These are phyloP conservation scores for Raphanus hybrid DNA, from an alignment of 441 rosid species.

Conservation along the genomic window DNA sequence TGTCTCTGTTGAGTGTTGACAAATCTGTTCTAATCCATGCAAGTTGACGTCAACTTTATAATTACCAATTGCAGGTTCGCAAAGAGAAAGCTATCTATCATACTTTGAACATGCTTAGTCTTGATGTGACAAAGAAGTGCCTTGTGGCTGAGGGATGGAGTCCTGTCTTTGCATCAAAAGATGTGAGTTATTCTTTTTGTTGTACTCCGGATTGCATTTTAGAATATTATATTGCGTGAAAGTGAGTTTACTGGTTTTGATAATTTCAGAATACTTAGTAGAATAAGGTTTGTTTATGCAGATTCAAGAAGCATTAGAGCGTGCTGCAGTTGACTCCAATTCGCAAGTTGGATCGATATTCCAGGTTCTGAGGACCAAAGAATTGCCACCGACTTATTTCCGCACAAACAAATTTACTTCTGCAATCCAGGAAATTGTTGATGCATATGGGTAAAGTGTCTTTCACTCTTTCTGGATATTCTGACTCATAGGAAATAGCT, in stretches of 20 bases:
- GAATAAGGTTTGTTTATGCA: slow-evolving; percentile 44
- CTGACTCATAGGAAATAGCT: slow-evolving; percentile 18
- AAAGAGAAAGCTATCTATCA: slow-evolving; percentile 69
- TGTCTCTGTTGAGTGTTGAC: no score
- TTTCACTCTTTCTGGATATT: slow-evolving; percentile 17
- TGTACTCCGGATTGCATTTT: slow-evolving; percentile 10
- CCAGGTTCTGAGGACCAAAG: slow-evolving; percentile 65
- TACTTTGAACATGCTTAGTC: slow-evolving; percentile 72
- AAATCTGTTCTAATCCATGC: slow-evolving; percentile 8
- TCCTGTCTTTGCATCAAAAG: slow-evolving; percentile 66
- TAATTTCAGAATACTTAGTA: slow-evolving; percentile 20
- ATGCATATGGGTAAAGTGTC: slow-evolving; percentile 70
- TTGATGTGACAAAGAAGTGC: slow-evolving; percentile 73
- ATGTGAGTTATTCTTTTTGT: slow-evolving; percentile 43
- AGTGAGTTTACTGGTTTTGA: slow-evolving; percentile 25
- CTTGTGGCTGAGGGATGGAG: slow-evolving; percentile 86
- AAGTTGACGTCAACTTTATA: slow-evolving; percentile 27
- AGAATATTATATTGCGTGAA: not conserved
- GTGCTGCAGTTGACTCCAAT: slow-evolving; percentile 63
- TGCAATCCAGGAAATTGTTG: slow-evolving; percentile 76
- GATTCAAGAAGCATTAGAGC: slow-evolving; percentile 65
- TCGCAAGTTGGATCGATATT: slow-evolving; percentile 71
- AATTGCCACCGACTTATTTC: slow-evolving; percentile 71
- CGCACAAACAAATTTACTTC: slow-evolving; percentile 68
- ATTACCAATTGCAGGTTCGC: slow-evolving; percentile 53